Evolutionary conservation across 306 rosid species (phyloP).

Genomic region (Crotalaria pallida): DNA sequence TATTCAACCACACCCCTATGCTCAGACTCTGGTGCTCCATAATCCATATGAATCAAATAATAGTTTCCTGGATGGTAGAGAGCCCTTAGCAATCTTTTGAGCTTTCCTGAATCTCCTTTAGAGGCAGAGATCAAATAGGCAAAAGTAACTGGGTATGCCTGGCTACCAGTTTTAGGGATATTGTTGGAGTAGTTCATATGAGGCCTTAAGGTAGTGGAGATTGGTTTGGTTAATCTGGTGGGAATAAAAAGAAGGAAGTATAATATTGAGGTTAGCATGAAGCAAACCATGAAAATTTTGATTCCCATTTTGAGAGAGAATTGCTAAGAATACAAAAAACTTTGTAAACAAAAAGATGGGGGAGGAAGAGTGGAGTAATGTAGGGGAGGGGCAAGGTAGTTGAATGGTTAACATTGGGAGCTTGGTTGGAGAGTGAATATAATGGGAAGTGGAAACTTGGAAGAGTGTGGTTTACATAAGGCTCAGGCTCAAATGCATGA

Average conservation of each 20-base stretch:
- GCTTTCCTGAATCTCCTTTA: constrained; percentile 53
- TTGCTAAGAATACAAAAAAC: neutral
- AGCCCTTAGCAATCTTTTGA: constrained; percentile 55
- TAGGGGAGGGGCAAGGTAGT: neutral
- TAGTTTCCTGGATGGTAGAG: constrained; percentile 81
- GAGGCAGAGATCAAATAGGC: constrained; percentile 86
- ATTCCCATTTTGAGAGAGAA: constrained; percentile 51
- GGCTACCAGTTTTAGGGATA: constrained; percentile 14
- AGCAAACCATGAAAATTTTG: constrained; percentile 44
- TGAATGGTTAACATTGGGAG: constrained; percentile 13
- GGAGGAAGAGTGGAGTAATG: neutral
- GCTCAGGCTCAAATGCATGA: no score
- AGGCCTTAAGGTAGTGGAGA: constrained; percentile 37
- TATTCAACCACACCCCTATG: constrained; percentile 45
- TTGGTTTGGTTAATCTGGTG: constrained; percentile 50
- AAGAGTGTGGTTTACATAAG: constrained; percentile 15
- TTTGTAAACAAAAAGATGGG: constrained; percentile 16
- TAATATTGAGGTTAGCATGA: constrained; percentile 45
- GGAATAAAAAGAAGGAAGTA: constrained; percentile 52
- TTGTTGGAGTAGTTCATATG: constrained; percentile 28
- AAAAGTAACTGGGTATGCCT: constrained; percentile 52
- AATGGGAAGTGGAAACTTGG: neutral
- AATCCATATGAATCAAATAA: constrained; percentile 80
- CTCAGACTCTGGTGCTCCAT: constrained; percentile 56
- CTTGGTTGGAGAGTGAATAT: constrained; percentile 2